Evolutionary conservation across 2,329 filamentous ascomycete species (phyloP).

Genomic region (Aspergillus sp.): DNA sequence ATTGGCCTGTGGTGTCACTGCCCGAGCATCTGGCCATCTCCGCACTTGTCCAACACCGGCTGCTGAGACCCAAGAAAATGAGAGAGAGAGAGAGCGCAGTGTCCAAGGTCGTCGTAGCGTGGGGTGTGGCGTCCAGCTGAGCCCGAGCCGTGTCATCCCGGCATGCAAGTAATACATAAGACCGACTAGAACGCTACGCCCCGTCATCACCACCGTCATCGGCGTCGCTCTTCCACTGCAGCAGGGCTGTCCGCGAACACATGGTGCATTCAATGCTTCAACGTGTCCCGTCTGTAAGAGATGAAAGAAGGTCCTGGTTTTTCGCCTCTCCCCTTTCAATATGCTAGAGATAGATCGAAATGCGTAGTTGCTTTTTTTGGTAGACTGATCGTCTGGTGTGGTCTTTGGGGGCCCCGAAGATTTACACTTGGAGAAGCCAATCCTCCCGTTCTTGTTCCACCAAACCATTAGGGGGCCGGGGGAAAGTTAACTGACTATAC

Average conservation of each 20-base stretch:
- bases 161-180: conserved; percentile 25
- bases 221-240: neutral
- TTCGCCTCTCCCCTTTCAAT: neutral
- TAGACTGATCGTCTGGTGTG: neutral
- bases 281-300: neutral
- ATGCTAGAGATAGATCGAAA: neutral
- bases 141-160: conserved; percentile 24
- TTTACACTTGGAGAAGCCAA: too few species aligned
- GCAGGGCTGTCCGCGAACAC: neutral
- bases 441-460: neutral
- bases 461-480: neutral
- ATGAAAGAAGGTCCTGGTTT: neutral
- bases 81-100: neutral
- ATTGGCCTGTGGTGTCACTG: conserved; percentile 22
- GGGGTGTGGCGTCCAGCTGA: conserved; percentile 28
- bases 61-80: conserved; percentile 9
- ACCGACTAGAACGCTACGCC: conserved; percentile 10
- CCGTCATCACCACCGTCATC: conserved; percentile 13
- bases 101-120: conserved; percentile 19
- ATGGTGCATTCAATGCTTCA: neutral
- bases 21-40: conserved; percentile 17
- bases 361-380: too few species aligned
- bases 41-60: conserved; percentile 11
- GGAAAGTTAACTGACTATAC: conserved; percentile 2
- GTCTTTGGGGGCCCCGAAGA: neutral